Base-by-base conservation (phyloP, 805 yeast genomes). In the Cyberlindnera mississippiensis region DNA sequence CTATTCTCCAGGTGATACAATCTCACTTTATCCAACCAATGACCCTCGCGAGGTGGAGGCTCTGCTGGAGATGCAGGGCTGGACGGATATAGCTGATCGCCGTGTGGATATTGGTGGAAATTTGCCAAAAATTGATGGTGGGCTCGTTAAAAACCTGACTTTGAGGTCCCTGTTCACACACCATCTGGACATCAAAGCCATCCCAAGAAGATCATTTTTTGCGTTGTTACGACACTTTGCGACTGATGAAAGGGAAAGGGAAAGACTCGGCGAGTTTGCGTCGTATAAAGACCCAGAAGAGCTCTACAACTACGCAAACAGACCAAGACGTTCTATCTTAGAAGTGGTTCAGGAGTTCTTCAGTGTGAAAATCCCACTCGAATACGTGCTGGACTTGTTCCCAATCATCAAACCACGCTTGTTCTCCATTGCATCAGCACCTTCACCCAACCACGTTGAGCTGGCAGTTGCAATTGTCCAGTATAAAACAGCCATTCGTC, bases 131-230 rank as follows among this genome's bases (percentile, higher is more conserved):
- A 55, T 70, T 12, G 82, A 79, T 42, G 88, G 86, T 28, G 91
- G 88, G 0, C 56, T 78, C 15, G 76, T 84, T 1, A 61, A 63
- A 19, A 72, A 72, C 1, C 59, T 86, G 41, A 90, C 97, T 0
- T 64, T 93, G 29, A 63, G 96, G 43, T 72, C 82, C 3, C 67
- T 91, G 11, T 48, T 93, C 6, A 82, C 81, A 1, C 80, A 86
- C 61, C 96, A 91, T 60, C 64, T 90, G 40, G 98, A 93, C 59
- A 71, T 93, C 12, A 75, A 73, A 62, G 72, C 95, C 4, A 80
- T 91, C 14, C 99, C 99, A 1, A 72, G 88, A 41, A 69, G 96
- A 30, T 76, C 89, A 18, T 91, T 93, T 53, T 93, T 93, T 61
- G 72, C 75, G 57, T 62, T 75, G 16, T 71, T 80, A 4, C 80